Evolutionary conservation across 805 yeast species (phyloP), one percentile per base, ranked within the genome.

Genomic region (Teunomyces kruisii): DNA sequence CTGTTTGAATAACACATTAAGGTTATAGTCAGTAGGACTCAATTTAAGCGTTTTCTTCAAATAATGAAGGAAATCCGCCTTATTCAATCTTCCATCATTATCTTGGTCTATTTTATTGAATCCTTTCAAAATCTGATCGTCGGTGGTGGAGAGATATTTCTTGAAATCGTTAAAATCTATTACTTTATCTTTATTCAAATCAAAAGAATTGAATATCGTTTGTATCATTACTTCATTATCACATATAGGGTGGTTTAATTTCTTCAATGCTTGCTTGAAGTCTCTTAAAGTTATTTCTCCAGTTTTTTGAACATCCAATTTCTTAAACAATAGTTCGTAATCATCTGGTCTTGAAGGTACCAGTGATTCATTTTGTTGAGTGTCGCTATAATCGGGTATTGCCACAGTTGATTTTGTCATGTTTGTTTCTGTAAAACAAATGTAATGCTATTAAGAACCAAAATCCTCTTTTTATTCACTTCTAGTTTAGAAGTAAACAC

Each of bases 91-190:
- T 1, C 96, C 96, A 59, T 88, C 95, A 40, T 81, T 68, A 56
- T 88, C 88, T 32, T 68, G 66, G 62, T 88, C 96, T 31, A 88
- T 75, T 45, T 70, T 78, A 42, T 72, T 68, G 61, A 89, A 88
- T 0, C 96, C 94, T 35, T 65, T 68, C 29, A 75, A 73, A 45
- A 88, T 84, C 58, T 86, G 92, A 12, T 70, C 66, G 57, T 89
- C 96, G 1, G 96, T 88, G 12, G 72, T 72, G 8, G 70, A 59
- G 22, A 86, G 75, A 64, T 87, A 89, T 24, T 68, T 65, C 53
- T 81, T 76, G 62, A 88, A 88, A 56, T 84, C 88, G 14, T 74
- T 74, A 51, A 78, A 83, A 56, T 83, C 87, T 17, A 86, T 75
- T 8, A 71, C 64, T 22, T 74, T 66, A 51, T 84, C 89, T 10